Evolutionary conservation across 2,329 filamentous ascomycete genomes (phyloP).

Genomic region (Penicillium palitans): DNA sequence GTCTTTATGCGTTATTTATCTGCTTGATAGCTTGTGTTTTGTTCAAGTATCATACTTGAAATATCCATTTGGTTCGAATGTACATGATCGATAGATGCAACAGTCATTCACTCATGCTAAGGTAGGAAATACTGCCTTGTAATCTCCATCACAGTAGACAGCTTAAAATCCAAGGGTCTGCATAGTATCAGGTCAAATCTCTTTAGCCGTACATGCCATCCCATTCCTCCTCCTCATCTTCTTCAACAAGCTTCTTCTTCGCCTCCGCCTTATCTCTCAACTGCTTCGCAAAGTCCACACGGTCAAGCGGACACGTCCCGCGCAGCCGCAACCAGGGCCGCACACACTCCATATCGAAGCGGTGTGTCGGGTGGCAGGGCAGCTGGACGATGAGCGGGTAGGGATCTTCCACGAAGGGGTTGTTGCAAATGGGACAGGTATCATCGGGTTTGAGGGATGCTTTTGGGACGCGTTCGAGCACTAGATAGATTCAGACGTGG

Average conservation of each 20-base stretch:
- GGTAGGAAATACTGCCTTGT: not conserved
- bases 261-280: constrained; percentile 52
- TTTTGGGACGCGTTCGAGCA: constrained; percentile 60
- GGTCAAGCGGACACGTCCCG: constrained; percentile 63
- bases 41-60: not conserved
- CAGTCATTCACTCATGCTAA: constrained; percentile 7
- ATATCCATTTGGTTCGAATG: not conserved
- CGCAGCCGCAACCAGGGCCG: constrained; percentile 64
- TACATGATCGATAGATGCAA: not conserved
- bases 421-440: constrained; percentile 61
- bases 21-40: not conserved
- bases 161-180: not conserved
- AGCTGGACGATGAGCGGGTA: constrained; percentile 65
- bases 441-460: constrained; percentile 54
- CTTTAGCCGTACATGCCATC: constrained; percentile 49
- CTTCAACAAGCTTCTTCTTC: constrained; percentile 45
- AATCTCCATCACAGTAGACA: not conserved
- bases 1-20: not conserved
- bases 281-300: constrained; percentile 59
- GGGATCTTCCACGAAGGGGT: constrained; percentile 61
- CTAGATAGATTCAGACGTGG: constrained; percentile 28
- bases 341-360: constrained; percentile 67
- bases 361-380: constrained; percentile 61
- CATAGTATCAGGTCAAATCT: constrained; percentile 5
- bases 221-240: constrained; percentile 50